A percentile compares a stretch with the other conserved stretches of the same genome.
phyloP scores from a whole-genome alignment of 768 basidiomycete genomes.

The Mrakia gelida region DNA sequence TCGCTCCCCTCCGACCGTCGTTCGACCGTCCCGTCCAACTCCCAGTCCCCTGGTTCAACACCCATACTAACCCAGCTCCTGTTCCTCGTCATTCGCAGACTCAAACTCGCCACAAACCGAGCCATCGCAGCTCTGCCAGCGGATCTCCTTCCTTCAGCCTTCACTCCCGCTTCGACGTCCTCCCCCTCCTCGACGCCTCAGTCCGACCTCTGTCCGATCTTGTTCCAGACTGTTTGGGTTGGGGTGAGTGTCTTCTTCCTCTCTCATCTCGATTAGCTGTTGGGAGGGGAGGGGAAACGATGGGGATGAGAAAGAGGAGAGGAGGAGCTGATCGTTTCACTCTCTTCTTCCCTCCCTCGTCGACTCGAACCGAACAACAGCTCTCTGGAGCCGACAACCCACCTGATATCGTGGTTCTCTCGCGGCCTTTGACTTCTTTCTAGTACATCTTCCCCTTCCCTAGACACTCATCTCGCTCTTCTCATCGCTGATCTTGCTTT shows the following conservation, averaged over 20 bases:
- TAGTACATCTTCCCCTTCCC: neutral
- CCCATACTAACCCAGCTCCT: neutral
- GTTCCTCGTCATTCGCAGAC: neutral
- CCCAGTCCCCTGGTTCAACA: too few species aligned
- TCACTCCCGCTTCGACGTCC: neutral
- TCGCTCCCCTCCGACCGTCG: neutral
- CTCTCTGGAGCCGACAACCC: slow-evolving; percentile 20
- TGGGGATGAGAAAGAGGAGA: neutral
- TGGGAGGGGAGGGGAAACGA: neutral
- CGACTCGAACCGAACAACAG: neutral
- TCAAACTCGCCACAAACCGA: neutral
- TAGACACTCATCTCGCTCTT: neutral
- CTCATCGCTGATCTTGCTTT: neutral
- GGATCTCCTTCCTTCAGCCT: neutral
- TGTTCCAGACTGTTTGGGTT: slow-evolving; percentile 23
- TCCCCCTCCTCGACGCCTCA: too few species aligned
- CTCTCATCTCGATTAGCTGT: too few species aligned
- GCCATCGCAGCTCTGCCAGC: neutral
- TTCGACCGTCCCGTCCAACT: too few species aligned
- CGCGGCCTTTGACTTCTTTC: neutral
- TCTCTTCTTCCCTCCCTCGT: neutral
- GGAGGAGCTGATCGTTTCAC: neutral
- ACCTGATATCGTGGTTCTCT: slow-evolving; percentile 5
- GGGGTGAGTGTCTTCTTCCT: slow-evolving; percentile 1
- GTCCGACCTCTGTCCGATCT: neutral